Conservation (phyloP, 139 green algal genomes). For the Micractinium conductrix region DNA sequence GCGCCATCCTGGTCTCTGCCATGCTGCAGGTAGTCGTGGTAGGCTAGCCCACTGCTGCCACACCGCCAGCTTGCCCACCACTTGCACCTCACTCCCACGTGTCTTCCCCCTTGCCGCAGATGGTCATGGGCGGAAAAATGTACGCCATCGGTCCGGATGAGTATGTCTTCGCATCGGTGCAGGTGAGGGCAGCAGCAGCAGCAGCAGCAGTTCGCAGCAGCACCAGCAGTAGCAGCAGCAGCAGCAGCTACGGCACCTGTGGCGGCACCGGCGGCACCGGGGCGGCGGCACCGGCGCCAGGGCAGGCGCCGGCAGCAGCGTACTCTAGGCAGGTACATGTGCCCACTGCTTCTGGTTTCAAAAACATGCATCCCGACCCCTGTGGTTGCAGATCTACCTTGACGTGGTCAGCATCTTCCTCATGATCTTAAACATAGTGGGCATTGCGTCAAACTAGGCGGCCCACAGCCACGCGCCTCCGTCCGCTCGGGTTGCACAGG, state of each 20-base stretch:
- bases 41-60: too few relatives aligned
- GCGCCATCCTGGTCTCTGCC: too few relatives aligned
- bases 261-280: not conserved
- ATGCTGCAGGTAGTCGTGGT: too few relatives aligned
- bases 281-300: not conserved
- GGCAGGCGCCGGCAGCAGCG: too few relatives aligned
- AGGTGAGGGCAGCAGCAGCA: too few relatives aligned
- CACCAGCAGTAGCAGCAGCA: too few relatives aligned
- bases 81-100: not conserved
- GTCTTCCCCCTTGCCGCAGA: slow-evolving; percentile 27
- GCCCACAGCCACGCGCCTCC: not conserved
- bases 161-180: slow-evolving; percentile 57
- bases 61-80: not conserved
- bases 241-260: not conserved
- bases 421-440: slow-evolving; percentile 13
- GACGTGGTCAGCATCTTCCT: slow-evolving; percentile 58
- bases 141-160: slow-evolving; percentile 58
- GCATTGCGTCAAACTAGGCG: not conserved
- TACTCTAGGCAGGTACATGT: too few relatives aligned
- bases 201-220: too few relatives aligned
- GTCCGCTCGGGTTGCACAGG: too few relatives aligned
- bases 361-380: not conserved
- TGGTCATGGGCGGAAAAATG: slow-evolving; percentile 60
- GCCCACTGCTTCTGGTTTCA: too few relatives aligned
- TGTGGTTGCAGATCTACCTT: slow-evolving; percentile 53